Percentiles rank a stretch among this genome's conserved stretches.
Evolutionary conservation across 1,284 basidiomycete species (phyloP).

Genomic region (Apiotrichum akiyoshidainum): DNA sequence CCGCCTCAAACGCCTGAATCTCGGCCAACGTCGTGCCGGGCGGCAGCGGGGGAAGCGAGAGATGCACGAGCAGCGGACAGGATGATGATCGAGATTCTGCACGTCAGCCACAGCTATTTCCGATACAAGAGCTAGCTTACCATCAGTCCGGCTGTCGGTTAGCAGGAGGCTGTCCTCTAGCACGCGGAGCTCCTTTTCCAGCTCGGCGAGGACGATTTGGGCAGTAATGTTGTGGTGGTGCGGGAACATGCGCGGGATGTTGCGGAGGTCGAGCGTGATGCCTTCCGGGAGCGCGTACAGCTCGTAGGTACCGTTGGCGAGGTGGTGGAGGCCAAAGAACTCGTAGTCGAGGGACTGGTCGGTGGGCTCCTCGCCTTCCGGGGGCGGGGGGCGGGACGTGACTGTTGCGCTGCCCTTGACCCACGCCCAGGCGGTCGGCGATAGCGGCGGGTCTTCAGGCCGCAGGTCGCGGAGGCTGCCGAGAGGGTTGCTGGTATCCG

Average conservation of each 20-base stretch:
- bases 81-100: conserved; percentile 18
- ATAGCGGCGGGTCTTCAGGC: background rate
- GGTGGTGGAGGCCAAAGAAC: conserved; percentile 65
- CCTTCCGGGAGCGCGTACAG: conserved; percentile 66
- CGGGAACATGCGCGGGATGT: conserved; percentile 58
- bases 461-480: background rate
- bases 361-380: background rate
- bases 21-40: conserved; percentile 21
- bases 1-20: conserved; percentile 38
- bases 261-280: conserved; percentile 55
- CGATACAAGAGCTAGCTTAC: conserved; percentile 22
- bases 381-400: conserved; percentile 1
- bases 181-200: conserved; percentile 49
- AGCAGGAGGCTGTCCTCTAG: conserved; percentile 34
- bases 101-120: background rate
- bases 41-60: conserved; percentile 44
- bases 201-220: conserved; percentile 65
- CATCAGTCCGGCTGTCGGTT: conserved; percentile 34
- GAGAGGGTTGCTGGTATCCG: too few relatives aligned
- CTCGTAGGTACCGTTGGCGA: conserved; percentile 71
- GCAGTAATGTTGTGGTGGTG: conserved; percentile 56
- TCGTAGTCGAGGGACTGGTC: conserved; percentile 33
- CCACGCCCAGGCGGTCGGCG: conserved; percentile 34
- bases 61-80: conserved; percentile 43
- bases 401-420: conserved; percentile 35